Percentiles rank a stretch among this genome's conserved stretches.
Evolutionary conservation across 83 land plant genomes (phyloP).

Genomic region (Picea abies): DNA sequence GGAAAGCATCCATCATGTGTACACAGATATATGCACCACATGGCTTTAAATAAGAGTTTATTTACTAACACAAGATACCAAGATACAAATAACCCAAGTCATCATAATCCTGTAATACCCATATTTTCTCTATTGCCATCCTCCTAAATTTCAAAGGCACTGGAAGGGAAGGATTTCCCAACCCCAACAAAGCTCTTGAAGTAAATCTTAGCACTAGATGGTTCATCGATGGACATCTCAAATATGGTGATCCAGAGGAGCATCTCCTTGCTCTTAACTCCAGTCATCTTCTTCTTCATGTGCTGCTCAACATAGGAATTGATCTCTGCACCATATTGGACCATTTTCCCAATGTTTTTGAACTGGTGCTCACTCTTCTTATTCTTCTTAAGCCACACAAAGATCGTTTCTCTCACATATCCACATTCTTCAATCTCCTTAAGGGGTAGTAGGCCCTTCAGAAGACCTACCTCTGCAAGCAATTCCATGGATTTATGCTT

Average conservation of each 20-base stretch:
- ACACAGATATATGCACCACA: too few relatives aligned
- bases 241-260: too few relatives aligned
- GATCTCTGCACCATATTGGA: slow-evolving; percentile 49
- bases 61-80: too few relatives aligned
- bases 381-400: slow-evolving; percentile 70
- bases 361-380: slow-evolving; percentile 65
- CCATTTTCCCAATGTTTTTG: slow-evolving; percentile 45
- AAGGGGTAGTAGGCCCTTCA: slow-evolving; percentile 69
- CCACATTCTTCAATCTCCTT: slow-evolving; percentile 62
- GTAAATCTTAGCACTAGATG: slow-evolving; percentile 24
- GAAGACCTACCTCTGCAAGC: slow-evolving; percentile 51
- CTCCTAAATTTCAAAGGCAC: slow-evolving; percentile 37
- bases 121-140: too few relatives aligned
- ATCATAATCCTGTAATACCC: too few relatives aligned
- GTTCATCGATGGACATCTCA: not conserved
- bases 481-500: slow-evolving; percentile 38
- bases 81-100: too few relatives aligned
- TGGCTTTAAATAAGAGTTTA: too few relatives aligned
- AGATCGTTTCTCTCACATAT: slow-evolving; percentile 57
- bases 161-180: slow-evolving; percentile 34
- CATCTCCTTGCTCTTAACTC: slow-evolving; percentile 71
- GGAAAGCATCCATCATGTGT: too few relatives aligned
- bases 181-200: slow-evolving; percentile 58
- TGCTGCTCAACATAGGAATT: slow-evolving; percentile 50
- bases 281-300: slow-evolving; percentile 23